A percentile compares a stretch with the other conserved stretches of the same genome.
These are phyloP conservation scores for Tolypocladium pustulatum DNA, from an alignment of 2,329 filamentous ascomycete species.

Conservation along the genomic window DNA sequence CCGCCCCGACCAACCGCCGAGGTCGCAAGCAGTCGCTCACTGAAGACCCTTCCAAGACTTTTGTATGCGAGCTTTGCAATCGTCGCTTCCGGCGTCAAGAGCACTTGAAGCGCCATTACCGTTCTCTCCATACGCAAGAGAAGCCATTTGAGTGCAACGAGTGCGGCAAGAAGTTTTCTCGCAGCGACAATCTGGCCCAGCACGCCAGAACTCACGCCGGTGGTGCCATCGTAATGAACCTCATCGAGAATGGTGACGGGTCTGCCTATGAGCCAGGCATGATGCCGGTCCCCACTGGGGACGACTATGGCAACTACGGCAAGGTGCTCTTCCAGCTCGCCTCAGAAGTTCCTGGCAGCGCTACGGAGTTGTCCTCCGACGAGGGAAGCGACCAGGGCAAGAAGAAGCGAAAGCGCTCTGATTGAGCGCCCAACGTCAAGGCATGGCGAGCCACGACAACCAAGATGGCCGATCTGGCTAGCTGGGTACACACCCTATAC, in stretches of 20 bases:
- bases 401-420: constrained; percentile 66
- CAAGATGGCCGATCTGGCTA: background rate
- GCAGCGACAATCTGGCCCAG: constrained; percentile 93
- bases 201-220: constrained; percentile 89
- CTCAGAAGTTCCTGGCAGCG: constrained; percentile 58
- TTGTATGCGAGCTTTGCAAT: constrained; percentile 92
- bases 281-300: constrained; percentile 34
- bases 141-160: constrained; percentile 98
- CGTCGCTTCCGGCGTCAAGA: constrained; percentile 97
- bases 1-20: constrained; percentile 68
- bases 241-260: constrained; percentile 61
- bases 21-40: constrained; percentile 97
- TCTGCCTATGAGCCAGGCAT: constrained; percentile 30
- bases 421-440: constrained; percentile 27
- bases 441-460: background rate
- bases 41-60: constrained; percentile 96
- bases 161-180: constrained; percentile 98
- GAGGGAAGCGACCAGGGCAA: constrained; percentile 37
- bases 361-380: constrained; percentile 46
- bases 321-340: constrained; percentile 76
- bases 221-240: constrained; percentile 82
- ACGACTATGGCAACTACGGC: constrained; percentile 60
- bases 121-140: constrained; percentile 94
- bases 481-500: constrained; percentile 1
- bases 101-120: constrained; percentile 96